A percentile compares a stretch with the other conserved stretches of the same genome.
These are phyloP conservation scores for Candida dubliniensis DNA, from an alignment of 1,139 yeast species.

Conservation along the genomic window DNA sequence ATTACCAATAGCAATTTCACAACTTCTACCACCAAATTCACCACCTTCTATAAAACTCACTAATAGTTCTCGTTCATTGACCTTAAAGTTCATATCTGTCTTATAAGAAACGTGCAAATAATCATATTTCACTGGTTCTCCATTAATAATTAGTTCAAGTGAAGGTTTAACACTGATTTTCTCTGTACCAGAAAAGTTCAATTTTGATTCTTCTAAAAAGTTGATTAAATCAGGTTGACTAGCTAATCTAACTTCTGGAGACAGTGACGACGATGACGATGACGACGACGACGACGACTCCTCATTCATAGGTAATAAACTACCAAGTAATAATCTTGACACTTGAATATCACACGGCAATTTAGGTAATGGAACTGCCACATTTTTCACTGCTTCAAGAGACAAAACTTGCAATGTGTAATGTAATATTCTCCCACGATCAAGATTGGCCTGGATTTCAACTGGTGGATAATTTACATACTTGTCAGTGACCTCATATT, in stretches of 20 bases:
- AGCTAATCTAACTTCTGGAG: constrained; percentile 19
- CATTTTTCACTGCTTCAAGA: constrained; percentile 48
- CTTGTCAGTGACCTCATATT: constrained; percentile 5
- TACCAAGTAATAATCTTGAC: constrained; percentile 41
- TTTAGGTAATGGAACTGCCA: constrained; percentile 42
- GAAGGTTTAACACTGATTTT: constrained; percentile 36
- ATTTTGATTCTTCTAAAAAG: constrained; percentile 38
- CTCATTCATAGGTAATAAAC: constrained; percentile 19
- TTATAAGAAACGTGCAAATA: constrained; percentile 44
- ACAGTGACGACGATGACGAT: too few species aligned
- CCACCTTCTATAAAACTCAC: constrained; percentile 58
- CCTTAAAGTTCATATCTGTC: constrained; percentile 45
- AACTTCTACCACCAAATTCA: constrained; percentile 49
- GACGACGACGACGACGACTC: too few species aligned
- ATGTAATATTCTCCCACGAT: constrained; percentile 37
- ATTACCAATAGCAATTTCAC: constrained; percentile 37
- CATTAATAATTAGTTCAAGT: constrained; percentile 39
- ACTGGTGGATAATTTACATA: constrained; percentile 46
- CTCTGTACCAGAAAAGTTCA: constrained; percentile 42
- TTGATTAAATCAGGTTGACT: constrained; percentile 49
- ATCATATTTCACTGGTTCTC: constrained; percentile 38
- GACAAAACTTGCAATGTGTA: constrained; percentile 44
- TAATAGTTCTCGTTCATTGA: constrained; percentile 37
- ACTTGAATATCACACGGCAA: constrained; percentile 45
- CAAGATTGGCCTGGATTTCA: constrained; percentile 54